Base-by-base conservation (phyloP, 2,329 filamentous ascomycete genomes). In the Fusarium camptoceras region DNA sequence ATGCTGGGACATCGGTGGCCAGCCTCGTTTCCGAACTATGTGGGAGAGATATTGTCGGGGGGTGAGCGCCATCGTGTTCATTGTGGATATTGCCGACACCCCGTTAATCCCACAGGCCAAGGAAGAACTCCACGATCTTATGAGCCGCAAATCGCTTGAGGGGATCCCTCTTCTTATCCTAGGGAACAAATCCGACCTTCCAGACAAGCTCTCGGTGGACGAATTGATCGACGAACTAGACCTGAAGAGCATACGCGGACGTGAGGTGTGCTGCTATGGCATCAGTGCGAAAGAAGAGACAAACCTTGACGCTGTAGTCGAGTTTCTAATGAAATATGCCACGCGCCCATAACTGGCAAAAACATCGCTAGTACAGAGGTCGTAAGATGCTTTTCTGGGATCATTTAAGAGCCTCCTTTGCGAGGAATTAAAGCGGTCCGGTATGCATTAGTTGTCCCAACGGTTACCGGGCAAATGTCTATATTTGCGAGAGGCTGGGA, bases 271-370 rank as follows among this genome's bases (percentile, higher is more conserved):
- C 83, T 98, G 96, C 83, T 99, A 99, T 81, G 95, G 95, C 67
- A 98, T 99, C 83, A 98, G 94, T 80, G 96, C 95, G 66, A 98
- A 98, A 82, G 95, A 98, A 80, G 96, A 99, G 83, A 99, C 95
- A 61, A 99, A 99, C 82, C 89, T 99, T 71, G 95, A 99, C 78
- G 96, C 95, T 9, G 96, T 99, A 55, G 86, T 99, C 76, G 93
- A 97, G 79, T 99, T 96, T 93, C 85, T 99, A 79, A 95, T 99
- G 80, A 95, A 94, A 73, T 92, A 93, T 80, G 91, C 94, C 69
- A 93, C 87, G 78, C 91, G 91, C 82, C 94, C 74, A 68, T 76
- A 59, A 74, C 50, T 44, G 42, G 48, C 50, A 51, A 47, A 25
- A 60, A 47, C 51, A 50, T 59, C 54, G 50, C 51, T 53, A 62